phyloP scores from a whole-genome alignment of 2,329 filamentous ascomycete genomes.

The Elsinoe fawcettii region DNA sequence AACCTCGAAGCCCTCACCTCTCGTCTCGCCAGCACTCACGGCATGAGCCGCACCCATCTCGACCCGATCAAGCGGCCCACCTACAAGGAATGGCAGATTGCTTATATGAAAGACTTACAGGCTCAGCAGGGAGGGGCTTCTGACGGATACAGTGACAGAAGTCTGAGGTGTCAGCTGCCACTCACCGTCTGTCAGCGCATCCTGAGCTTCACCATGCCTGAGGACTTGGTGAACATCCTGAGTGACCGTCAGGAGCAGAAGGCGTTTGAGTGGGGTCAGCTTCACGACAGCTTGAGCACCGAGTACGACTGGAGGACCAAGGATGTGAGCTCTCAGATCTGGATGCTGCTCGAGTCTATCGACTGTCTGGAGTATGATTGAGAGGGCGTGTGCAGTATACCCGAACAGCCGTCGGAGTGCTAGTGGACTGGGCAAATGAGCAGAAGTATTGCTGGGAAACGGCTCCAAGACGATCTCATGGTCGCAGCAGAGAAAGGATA shows the following conservation, averaged over 20 bases:
- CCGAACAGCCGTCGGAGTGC: too few relatives aligned
- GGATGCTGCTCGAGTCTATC: slow-evolving; percentile 33
- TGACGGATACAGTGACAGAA: slow-evolving; percentile 23
- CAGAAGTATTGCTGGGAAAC: not conserved
- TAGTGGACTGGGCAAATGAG: too few relatives aligned
- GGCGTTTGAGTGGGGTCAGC: slow-evolving; percentile 30
- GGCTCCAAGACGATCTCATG: not conserved
- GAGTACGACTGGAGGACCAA: slow-evolving; percentile 31
- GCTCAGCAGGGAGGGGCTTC: slow-evolving; percentile 14
- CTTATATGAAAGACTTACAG: slow-evolving; percentile 19
- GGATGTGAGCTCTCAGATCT: slow-evolving; percentile 31
- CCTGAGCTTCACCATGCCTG: slow-evolving; percentile 21
- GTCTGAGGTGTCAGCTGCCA: slow-evolving; percentile 26
- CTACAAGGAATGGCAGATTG: slow-evolving; percentile 25
- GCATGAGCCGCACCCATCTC: not conserved
- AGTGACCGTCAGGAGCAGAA: slow-evolving; percentile 27
- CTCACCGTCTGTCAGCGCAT: slow-evolving; percentile 28
- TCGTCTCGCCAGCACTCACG: not conserved
- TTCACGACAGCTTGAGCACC: slow-evolving; percentile 26
- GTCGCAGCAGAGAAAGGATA: not conserved
- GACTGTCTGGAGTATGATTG: slow-evolving; percentile 32
- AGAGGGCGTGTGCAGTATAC: not conserved
- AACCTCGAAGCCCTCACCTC: not conserved
- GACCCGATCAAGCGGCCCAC: not conserved
- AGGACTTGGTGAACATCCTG: slow-evolving; percentile 24